Evolutionary conservation across 225 moss, liverwort and hornwort genomes (phyloP).

Genomic region (Ulota crispa): DNA sequence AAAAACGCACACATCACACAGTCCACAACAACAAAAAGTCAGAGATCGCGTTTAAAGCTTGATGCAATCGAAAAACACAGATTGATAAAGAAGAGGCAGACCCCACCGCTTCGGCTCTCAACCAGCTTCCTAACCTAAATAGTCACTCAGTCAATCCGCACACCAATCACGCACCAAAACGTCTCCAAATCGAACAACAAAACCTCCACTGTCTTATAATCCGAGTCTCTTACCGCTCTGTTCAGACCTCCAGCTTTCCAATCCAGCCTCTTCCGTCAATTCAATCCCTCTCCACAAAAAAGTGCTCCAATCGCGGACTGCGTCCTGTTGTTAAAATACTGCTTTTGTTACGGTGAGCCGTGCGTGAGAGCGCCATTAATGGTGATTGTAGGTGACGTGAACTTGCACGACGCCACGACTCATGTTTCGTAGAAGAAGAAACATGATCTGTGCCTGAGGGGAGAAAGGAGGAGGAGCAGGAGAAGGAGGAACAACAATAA

Average conservation of each 20-base stretch:
- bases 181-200: background rate
- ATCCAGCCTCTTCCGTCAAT: conserved; percentile 11
- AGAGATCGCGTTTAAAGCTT: conserved; percentile 10
- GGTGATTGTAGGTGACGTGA: background rate
- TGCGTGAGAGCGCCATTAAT: background rate
- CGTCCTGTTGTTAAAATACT: background rate
- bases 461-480: background rate
- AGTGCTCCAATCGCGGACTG: background rate
- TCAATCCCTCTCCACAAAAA: background rate
- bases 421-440: background rate
- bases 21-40: conserved; percentile 19
- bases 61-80: background rate
- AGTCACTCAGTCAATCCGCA: conserved; percentile 17
- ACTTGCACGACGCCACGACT: background rate
- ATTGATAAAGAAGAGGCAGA: conserved; percentile 1
- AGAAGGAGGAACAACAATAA: background rate
- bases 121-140: conserved; percentile 11
- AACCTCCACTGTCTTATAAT: background rate
- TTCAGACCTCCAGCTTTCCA: conserved; percentile 8
- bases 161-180: background rate
- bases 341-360: background rate
- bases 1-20: background rate
- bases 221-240: background rate
- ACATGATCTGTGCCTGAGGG: background rate
- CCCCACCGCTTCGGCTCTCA: background rate